Evolutionary conservation across 1,284 basidiomycete species (phyloP).

Genomic region (Malassezia dermatis): DNA sequence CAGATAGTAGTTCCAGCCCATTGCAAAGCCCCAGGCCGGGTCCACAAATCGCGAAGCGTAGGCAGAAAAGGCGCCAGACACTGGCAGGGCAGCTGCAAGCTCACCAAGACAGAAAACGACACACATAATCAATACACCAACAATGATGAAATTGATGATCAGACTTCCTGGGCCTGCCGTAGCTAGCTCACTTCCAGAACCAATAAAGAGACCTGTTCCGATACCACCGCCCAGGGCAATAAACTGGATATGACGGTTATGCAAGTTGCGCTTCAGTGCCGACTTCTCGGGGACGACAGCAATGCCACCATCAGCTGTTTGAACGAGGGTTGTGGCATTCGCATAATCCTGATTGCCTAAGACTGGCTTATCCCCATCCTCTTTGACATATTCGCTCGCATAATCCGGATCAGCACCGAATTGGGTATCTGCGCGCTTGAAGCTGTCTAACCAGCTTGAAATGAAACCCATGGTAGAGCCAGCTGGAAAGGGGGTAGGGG

Average conservation of each 20-base stretch:
- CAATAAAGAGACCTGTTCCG: conserved; percentile 52
- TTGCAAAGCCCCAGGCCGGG: conserved; percentile 42
- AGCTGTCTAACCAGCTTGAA: conserved; percentile 17
- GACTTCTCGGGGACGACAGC: conserved; percentile 13
- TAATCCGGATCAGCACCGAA: conserved; percentile 10
- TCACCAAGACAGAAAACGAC: conserved; percentile 47
- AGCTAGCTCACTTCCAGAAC: conserved; percentile 50
- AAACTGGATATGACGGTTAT: conserved; percentile 45
- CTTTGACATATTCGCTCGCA: not conserved
- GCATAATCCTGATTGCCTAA: conserved; percentile 13
- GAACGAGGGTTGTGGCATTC: conserved; percentile 7
- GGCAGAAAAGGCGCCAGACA: conserved; percentile 34
- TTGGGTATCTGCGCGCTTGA: conserved; percentile 14
- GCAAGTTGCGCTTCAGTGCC: conserved; percentile 27
- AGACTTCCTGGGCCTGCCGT: conserved; percentile 51
- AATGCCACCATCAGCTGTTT: conserved; percentile 10
- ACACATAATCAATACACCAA: conserved; percentile 46
- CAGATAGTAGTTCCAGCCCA: conserved; percentile 59
- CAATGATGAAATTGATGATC: conserved; percentile 41
- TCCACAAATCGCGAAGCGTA: conserved; percentile 38
- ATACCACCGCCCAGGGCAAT: conserved; percentile 54
- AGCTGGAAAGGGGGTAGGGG: not conserved
- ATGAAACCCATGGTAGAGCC: conserved; percentile 2
- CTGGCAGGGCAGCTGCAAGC: conserved; percentile 30
- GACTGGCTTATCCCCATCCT: conserved; percentile 7